Evolutionary conservation across 352 stramenopile genomes (phyloP), one percentile per base, ranked within the genome.

Genomic region (Pythium utonaiense): DNA sequence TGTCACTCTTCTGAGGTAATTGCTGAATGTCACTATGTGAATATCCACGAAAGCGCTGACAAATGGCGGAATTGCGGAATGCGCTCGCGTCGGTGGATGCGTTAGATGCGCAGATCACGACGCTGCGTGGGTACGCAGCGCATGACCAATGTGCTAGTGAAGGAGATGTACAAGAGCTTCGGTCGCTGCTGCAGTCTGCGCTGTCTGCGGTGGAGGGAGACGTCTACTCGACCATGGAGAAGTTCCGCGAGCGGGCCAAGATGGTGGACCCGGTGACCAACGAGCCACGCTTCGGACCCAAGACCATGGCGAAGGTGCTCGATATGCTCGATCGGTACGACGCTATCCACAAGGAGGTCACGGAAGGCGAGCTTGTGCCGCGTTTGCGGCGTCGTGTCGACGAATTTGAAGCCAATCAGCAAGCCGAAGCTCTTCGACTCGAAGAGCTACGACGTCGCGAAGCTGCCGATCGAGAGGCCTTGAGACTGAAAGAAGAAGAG

Each of bases 231-330:
- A 74, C 60, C 30, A 80, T 89, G 62, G 67, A 76, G 13, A 82
- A 78, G 22, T 86, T 85, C 30, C 76, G 82, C 14, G 61, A 59
- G 7, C 78, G 83, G 21, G 78, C 70, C 33, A 51, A 56, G 0
- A 82, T 85, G 70, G 64, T 91, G 31, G 85, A 95, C 40, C 83
- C 83, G 1, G 67, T 93, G 45, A 91, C 85, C 44, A 80, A 83
- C 33, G 66, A 79, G 24, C 80, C 83, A 41, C 79, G 85, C 8
- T 92, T 91, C 27, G 85, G 85, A 0, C 83, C 85, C 19, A 89
- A 89, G 59, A 95, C 89, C 73, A 62, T 88, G 61, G 64, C 68
- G 8, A 86, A 79, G 57, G 85, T 92, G 8, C 59, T 75, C 33
- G 70, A 73, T 31, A 54, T 95, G 64, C 64, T 91, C 53, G 41